Evolutionary conservation across 2,329 filamentous ascomycete genomes (phyloP).

Genomic region (Colletotrichum spaethianum): DNA sequence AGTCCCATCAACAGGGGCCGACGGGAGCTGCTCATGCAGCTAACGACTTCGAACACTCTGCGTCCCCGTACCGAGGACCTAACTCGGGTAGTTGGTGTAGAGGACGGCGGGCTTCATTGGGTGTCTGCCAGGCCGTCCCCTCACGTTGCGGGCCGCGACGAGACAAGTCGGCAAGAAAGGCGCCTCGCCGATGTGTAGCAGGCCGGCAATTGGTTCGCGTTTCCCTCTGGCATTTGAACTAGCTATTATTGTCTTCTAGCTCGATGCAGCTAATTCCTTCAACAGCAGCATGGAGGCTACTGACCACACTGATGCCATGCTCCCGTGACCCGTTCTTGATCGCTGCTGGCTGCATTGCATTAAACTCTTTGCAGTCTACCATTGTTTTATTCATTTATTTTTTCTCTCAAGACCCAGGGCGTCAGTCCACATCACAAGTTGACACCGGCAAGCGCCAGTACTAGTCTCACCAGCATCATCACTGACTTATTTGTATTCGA

Average conservation of each 20-base stretch:
- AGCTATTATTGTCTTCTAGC: background rate
- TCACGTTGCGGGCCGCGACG: constrained; percentile 8
- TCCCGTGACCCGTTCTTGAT: background rate
- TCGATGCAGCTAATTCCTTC: background rate
- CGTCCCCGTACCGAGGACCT: constrained; percentile 8
- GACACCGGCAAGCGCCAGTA: background rate
- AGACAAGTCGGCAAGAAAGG: background rate
- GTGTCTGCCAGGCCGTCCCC: background rate
- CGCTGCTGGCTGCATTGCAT: background rate
- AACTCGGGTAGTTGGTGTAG: background rate
- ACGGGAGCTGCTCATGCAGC: constrained; percentile 10
- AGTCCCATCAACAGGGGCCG: constrained; percentile 1
- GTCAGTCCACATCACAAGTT: background rate
- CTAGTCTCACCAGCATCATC: background rate
- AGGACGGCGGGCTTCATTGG: constrained; percentile 7
- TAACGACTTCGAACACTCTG: constrained; percentile 4
- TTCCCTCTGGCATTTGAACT: background rate
- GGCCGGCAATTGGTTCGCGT: background rate
- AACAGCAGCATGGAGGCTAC: background rate
- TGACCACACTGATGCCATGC: background rate
- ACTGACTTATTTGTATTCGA: background rate
- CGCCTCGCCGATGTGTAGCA: background rate
- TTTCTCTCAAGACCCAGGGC: background rate
- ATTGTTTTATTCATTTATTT: background rate
- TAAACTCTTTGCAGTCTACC: background rate